phyloP scores from a whole-genome alignment of 1,284 basidiomycete species.

The Ustilago bromivora region DNA sequence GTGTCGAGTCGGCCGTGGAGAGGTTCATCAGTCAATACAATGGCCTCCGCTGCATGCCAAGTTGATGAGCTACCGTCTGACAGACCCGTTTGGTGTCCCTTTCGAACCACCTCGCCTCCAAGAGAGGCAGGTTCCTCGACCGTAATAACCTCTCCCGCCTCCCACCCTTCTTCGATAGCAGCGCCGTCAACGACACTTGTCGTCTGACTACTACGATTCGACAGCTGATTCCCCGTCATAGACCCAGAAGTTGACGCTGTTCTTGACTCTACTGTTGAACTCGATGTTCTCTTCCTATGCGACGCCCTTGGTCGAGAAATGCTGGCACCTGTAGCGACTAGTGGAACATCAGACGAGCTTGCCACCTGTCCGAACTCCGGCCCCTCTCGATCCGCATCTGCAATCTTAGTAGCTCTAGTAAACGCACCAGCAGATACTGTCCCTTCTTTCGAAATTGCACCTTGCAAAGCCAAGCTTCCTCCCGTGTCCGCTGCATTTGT shows the following conservation, averaged over 20 bases:
- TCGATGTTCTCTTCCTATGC: conserved; percentile 25
- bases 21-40: neutral
- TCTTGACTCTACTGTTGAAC: conserved; percentile 34
- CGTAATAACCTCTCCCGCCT: neutral
- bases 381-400: conserved; percentile 10
- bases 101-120: neutral
- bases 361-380: conserved; percentile 46
- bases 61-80: neutral
- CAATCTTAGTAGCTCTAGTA: conserved; percentile 16
- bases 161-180: conserved; percentile 3
- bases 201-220: conserved; percentile 42
- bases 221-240: conserved; percentile 15
- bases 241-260: conserved; percentile 30
- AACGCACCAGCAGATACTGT: conserved; percentile 45
- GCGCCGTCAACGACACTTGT: conserved; percentile 20
- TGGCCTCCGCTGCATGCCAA: conserved; percentile 4
- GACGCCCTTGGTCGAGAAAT: conserved; percentile 29
- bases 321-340: conserved; percentile 31
- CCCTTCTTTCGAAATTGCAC: conserved; percentile 20
- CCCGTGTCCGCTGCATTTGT: neutral
- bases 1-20: neutral
- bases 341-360: conserved; percentile 43
- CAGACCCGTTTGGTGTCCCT: neutral
- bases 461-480: conserved; percentile 7
- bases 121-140: conserved; percentile 1